These are phyloP conservation scores for Cocos nucifera DNA, from an alignment of 176 grass and related monocot genomes.

Conservation along the genomic window DNA sequence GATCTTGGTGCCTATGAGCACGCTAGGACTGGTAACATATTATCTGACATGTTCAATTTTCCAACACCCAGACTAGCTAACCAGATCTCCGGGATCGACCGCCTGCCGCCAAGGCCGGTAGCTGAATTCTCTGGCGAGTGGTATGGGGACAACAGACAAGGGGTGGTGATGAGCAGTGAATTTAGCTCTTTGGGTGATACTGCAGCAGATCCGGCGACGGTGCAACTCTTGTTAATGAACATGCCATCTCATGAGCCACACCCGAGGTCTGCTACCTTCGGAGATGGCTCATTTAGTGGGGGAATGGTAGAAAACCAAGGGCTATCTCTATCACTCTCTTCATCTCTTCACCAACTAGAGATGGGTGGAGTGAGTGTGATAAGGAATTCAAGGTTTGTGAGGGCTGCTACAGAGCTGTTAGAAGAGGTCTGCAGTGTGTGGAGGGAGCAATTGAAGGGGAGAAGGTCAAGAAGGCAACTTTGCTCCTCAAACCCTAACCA, in stretches of 20 bases:
- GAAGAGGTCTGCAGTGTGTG: slow-evolving; percentile 62
- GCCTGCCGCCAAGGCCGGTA: slow-evolving; percentile 28
- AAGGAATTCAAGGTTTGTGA: slow-evolving; percentile 82
- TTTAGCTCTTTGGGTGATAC: slow-evolving; percentile 42
- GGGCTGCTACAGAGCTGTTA: slow-evolving; percentile 71
- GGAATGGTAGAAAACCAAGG: slow-evolving; percentile 75
- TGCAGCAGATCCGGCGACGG: slow-evolving; percentile 6
- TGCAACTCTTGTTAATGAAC: slow-evolving; percentile 16
- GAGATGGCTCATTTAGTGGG: slow-evolving; percentile 32
- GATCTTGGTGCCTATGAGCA: slow-evolving; percentile 49
- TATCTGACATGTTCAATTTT: slow-evolving; percentile 99
- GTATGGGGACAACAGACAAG: slow-evolving; percentile 34
- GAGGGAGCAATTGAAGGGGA: slow-evolving; percentile 54
- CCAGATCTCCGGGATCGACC: slow-evolving; percentile 58
- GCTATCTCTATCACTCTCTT: slow-evolving; percentile 73
- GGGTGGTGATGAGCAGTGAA: slow-evolving; percentile 31
- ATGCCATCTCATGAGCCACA: background rate
- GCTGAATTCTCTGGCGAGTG: slow-evolving; percentile 35
- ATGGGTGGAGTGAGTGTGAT: slow-evolving; percentile 48
- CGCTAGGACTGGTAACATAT: slow-evolving; percentile 59
- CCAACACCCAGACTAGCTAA: slow-evolving; percentile 54
- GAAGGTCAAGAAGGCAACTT: background rate
- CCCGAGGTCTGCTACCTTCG: slow-evolving; percentile 49
- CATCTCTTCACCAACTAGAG: slow-evolving; percentile 85
- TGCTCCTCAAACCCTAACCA: slow-evolving; percentile 23